Percentiles rank a stretch among this genome's conserved stretches.
phyloP scores from a whole-genome alignment of 257 asterid species.

The Nicotiana tabacum region DNA sequence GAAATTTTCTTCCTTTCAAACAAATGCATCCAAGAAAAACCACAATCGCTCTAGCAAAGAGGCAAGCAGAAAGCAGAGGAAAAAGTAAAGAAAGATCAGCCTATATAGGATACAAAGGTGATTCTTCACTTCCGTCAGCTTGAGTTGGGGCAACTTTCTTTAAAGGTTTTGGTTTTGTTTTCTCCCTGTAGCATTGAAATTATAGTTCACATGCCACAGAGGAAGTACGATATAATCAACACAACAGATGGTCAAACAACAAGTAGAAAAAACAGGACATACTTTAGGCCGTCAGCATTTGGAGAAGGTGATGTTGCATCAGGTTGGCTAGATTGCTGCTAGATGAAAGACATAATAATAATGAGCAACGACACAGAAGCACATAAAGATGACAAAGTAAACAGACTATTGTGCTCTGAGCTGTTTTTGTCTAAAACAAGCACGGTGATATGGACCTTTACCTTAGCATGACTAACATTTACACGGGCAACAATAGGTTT shows the following conservation, averaged over 20 bases:
- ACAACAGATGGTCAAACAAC: background rate
- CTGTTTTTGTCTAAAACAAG: background rate
- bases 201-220: slow-evolving; percentile 1
- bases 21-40: background rate
- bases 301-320: slow-evolving; percentile 20
- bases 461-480: slow-evolving; percentile 25
- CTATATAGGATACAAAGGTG: slow-evolving; percentile 46
- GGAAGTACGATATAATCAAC: slow-evolving; percentile 1
- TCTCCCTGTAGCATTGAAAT: slow-evolving; percentile 36
- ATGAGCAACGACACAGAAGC: background rate
- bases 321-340: slow-evolving; percentile 27
- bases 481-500: slow-evolving; percentile 8
- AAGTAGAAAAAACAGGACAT: slow-evolving; percentile 10
- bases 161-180: slow-evolving; percentile 30
- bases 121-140: slow-evolving; percentile 11
- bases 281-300: slow-evolving; percentile 28
- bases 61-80: background rate
- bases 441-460: slow-evolving; percentile 1
- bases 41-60: background rate
- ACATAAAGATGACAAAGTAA: background rate
- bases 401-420: background rate
- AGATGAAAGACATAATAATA: background rate
- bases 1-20: background rate
- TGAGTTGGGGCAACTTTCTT: slow-evolving; percentile 30
- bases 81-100: background rate